Evolutionary conservation across 805 yeast genomes (phyloP), one percentile per base, ranked within the genome.

Genomic region (Diddensiella caesifluorescens): DNA sequence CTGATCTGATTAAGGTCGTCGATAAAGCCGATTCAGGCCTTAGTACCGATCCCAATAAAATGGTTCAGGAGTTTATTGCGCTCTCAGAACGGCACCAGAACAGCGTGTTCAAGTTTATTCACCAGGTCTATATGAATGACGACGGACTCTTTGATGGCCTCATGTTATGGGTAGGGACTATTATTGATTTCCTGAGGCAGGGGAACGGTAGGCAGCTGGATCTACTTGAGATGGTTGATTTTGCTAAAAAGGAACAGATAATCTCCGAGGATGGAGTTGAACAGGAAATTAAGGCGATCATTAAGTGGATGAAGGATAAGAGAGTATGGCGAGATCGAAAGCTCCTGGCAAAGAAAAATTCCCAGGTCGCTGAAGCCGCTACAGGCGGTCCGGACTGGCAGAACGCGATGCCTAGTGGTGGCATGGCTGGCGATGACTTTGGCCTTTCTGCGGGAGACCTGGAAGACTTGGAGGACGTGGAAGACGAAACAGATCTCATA

Each of bases 71-170:
- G 32, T 74, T 90, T 29, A 75, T 83, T 57, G 68, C 67, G 7
- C 64, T 90, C 15, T 73, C 87, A 31, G 78, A 79, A 32, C 74
- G 75, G 22, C 95, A 89, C 59, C 84, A 85, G 50, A 78, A 75
- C 43, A 70, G 80, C 9, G 70, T 85, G 36, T 85, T 85, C 68
- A 67, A 67, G 40, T 92, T 90, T 55, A 70, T 90, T 44, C 90
- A 86, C 56, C 79, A 83, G 40, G 75, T 88, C n/a, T 88, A 89
- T 60, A 47, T 71, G n/a, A 77, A 83, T 49, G 97, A 90, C 56
- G 74, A 75, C 23, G 75, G 79, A 3, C 64, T 90, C 4, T 90
- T 90, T 63, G 77, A 79, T 38, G 78, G 79, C 3, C 64, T 92
- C 39, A 71, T 86, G 34, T 61, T 61, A 4, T 90, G 97, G 97